phyloP scores from a whole-genome alignment of 176 grass and related monocot species.

The Triticum turgidum region DNA sequence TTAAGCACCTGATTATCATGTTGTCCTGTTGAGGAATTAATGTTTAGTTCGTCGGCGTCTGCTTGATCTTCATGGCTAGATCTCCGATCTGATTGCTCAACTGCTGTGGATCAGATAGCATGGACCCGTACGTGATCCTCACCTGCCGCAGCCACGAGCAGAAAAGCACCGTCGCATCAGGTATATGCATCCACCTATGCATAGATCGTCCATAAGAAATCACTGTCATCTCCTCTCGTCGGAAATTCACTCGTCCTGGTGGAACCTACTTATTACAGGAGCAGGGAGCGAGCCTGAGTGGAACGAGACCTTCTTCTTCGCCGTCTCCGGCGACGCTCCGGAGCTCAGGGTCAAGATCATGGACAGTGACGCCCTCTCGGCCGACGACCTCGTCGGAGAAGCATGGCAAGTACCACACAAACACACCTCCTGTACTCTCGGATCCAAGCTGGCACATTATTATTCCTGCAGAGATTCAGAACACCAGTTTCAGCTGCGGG shows the following conservation, averaged over 20 bases:
- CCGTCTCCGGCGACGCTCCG: conserved; percentile 29
- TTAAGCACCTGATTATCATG: neutral
- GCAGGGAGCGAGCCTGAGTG: conserved; percentile 75
- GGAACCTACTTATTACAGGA: conserved; percentile 22
- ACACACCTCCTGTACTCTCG: no score
- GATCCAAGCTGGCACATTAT: neutral
- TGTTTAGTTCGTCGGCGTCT: neutral
- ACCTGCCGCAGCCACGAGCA: conserved; percentile 59
- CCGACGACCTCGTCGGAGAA: conserved; percentile 84
- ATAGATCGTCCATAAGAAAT: neutral
- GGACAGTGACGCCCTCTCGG: conserved; percentile 60
- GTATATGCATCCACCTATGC: neutral
- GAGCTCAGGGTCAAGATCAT: conserved; percentile 74
- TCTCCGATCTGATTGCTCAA: neutral
- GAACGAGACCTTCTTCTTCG: conserved; percentile 89
- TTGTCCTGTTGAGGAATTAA: neutral
- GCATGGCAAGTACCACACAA: conserved; percentile 33
- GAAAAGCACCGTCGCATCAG: conserved; percentile 56
- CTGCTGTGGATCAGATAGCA: conserved; percentile 39
- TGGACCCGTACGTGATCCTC: conserved; percentile 71
- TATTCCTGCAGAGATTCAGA: conserved; percentile 4
- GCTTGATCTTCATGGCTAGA: neutral
- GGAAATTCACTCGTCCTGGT: neutral
- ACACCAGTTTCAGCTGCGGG: neutral
- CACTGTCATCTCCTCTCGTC: neutral